Conservation (phyloP, 768 basidiomycete genomes). For the Hydnomerulius pinastri region DNA sequence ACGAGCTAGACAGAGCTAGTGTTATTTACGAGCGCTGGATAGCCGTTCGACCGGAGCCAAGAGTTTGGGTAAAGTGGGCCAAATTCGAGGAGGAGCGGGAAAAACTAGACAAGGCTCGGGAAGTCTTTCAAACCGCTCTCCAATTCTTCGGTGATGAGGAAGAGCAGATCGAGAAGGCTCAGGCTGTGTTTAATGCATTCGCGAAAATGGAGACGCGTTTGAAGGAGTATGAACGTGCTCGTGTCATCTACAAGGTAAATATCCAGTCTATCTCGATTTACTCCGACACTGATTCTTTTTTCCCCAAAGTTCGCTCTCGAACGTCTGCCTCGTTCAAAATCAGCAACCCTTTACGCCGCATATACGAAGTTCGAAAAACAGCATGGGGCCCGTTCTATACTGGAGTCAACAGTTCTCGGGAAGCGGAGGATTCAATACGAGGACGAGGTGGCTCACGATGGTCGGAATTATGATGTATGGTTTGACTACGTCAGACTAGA, state of each 20-base stretch:
- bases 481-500: conserved; percentile 95
- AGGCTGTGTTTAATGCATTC: conserved; percentile 90
- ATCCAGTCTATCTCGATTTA: not conserved
- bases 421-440: conserved; percentile 99
- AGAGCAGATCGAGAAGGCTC: conserved; percentile 84
- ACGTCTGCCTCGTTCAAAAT: conserved; percentile 90
- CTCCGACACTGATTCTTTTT: not conserved
- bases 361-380: conserved; percentile 99
- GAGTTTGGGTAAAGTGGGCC: conserved; percentile 82
- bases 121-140: conserved; percentile 89
- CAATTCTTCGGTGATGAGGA: conserved; percentile 89
- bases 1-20: conserved; percentile 89
- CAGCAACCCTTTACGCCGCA: conserved; percentile 80
- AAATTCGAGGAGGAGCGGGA: conserved; percentile 84
- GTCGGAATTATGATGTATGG: conserved; percentile 97
- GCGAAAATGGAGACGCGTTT: conserved; percentile 96
- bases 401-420: conserved; percentile 93
- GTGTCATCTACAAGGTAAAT: conserved; percentile 94
- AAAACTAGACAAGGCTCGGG: conserved; percentile 69
- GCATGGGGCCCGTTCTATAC: conserved; percentile 82
- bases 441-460: conserved; percentile 89
- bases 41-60: conserved; percentile 72
- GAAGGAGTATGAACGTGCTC: conserved; percentile 95
- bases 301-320: conserved; percentile 93
- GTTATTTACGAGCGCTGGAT: conserved; percentile 92